Evolutionary conservation across 164 flowering plant species (phyloP).

Genomic region (Sedum album): DNA sequence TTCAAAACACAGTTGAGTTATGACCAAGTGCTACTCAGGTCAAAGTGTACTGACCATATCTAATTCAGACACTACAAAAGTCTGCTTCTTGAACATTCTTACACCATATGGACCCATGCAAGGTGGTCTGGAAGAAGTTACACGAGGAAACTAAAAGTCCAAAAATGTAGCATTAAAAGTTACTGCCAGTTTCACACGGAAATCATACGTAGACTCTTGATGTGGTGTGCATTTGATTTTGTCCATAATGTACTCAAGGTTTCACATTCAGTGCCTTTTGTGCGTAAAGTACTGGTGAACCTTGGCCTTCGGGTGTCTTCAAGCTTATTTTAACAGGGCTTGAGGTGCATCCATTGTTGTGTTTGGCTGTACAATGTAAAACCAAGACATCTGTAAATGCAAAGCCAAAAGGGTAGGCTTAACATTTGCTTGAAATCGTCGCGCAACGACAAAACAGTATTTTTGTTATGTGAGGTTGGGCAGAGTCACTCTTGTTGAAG

Average conservation of each 20-base stretch:
- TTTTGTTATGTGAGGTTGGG: too few relatives aligned
- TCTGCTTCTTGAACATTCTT: not conserved
- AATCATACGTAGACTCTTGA: not conserved
- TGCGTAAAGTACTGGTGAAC: not conserved
- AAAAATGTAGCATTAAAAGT: not conserved
- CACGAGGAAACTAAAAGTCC: not conserved
- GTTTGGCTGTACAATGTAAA: too few relatives aligned
- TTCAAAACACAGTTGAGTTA: constrained; percentile 17
- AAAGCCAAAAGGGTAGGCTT: too few relatives aligned
- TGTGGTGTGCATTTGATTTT: not conserved
- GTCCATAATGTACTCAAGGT: not conserved
- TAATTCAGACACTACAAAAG: not conserved
- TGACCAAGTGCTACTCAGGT: not conserved
- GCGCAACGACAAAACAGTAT: too few relatives aligned
- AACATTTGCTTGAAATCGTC: too few relatives aligned
- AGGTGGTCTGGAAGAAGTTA: not conserved
- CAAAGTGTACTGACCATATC: not conserved
- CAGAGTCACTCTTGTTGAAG: too few relatives aligned
- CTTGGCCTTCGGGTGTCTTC: too few relatives aligned
- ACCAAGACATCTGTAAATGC: too few relatives aligned
- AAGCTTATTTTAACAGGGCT: too few relatives aligned
- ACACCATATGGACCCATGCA: not conserved
- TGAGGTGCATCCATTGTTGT: too few relatives aligned
- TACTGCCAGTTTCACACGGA: not conserved
- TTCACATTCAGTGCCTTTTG: not conserved